Evolutionary conservation across 2,329 filamentous ascomycete genomes (phyloP).

Genomic region (Tolypocladium tundrense): DNA sequence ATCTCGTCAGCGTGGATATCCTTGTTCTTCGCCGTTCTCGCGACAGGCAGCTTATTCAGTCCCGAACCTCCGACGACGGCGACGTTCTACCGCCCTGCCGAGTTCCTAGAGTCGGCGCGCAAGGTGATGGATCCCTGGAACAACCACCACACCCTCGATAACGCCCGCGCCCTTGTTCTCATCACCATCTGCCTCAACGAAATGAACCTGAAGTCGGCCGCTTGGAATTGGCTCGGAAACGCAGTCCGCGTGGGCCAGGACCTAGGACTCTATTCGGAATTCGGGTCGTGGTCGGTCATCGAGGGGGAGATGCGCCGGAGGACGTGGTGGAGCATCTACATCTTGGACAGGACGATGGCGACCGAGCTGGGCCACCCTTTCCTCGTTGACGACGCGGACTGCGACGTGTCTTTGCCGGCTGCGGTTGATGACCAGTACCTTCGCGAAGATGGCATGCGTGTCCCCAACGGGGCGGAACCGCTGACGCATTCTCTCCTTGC

Average conservation of each 20-base stretch:
- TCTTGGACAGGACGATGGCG: slow-evolving; percentile 72
- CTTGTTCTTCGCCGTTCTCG: slow-evolving; percentile 73
- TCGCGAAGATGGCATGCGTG: slow-evolving; percentile 43
- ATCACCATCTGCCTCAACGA: slow-evolving; percentile 74
- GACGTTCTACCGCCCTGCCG: slow-evolving; percentile 41
- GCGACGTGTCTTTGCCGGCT: slow-evolving; percentile 71
- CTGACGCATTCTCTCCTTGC: slow-evolving; percentile 65
- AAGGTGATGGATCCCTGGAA: slow-evolving; percentile 70
- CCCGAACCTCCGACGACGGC: slow-evolving; percentile 40
- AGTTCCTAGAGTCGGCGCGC: slow-evolving; percentile 62
- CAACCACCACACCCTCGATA: slow-evolving; percentile 65
- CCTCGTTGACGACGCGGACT: slow-evolving; percentile 79
- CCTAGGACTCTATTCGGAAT: slow-evolving; percentile 68
- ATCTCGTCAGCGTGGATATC: slow-evolving; percentile 63
- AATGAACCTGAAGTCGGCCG: slow-evolving; percentile 74
- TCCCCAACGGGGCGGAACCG: slow-evolving; percentile 40
- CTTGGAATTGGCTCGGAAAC: slow-evolving; percentile 76
- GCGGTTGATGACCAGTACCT: slow-evolving; percentile 74
- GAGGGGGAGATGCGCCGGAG: slow-evolving; percentile 80
- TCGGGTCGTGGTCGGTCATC: slow-evolving; percentile 60
- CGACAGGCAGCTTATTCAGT: slow-evolving; percentile 69
- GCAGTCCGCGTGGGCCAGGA: slow-evolving; percentile 76
- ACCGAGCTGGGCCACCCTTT: slow-evolving; percentile 73
- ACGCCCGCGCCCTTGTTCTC: slow-evolving; percentile 62
- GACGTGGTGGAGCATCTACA: slow-evolving; percentile 91